A percentile compares a stretch with the other conserved stretches of the same genome.
phyloP scores from a whole-genome alignment of 179 eudicot genomes.

The Beta macrorhiza region DNA sequence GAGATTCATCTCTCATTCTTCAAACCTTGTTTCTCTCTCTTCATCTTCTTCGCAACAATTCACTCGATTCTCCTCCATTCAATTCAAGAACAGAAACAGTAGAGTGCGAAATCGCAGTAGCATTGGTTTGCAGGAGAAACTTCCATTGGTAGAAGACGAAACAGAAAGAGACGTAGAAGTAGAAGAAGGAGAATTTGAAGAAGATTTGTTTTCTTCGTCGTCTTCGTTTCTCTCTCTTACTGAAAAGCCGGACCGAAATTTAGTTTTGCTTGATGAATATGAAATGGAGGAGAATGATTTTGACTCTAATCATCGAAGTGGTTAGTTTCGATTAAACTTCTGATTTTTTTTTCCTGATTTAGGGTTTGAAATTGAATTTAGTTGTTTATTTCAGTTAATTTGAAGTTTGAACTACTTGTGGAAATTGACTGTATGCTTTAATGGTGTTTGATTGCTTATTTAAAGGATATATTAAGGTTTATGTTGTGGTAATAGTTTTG shows the following conservation, averaged over 20 bases:
- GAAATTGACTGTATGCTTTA: no score
- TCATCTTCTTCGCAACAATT: slow-evolving; percentile 6
- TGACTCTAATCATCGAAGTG: slow-evolving; percentile 70
- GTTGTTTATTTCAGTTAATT: neutral
- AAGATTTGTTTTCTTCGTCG: slow-evolving; percentile 26
- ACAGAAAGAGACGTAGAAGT: slow-evolving; percentile 13
- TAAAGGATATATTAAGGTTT: no score
- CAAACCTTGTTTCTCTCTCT: slow-evolving; percentile 8
- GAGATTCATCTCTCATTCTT: slow-evolving; percentile 18
- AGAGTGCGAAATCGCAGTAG: slow-evolving; percentile 7
- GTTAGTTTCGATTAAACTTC: slow-evolving; percentile 29
- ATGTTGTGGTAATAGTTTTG: no score
- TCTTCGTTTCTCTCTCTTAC: slow-evolving; percentile 57
- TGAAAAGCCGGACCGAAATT: slow-evolving; percentile 72
- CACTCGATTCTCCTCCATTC: slow-evolving; percentile 9
- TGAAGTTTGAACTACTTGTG: neutral
- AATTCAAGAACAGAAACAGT: slow-evolving; percentile 3
- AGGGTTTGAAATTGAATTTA: neutral
- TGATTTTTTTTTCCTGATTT: neutral
- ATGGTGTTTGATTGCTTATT: no score
- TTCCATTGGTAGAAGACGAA: slow-evolving; percentile 6
- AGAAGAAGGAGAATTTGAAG: slow-evolving; percentile 33
- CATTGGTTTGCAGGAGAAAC: slow-evolving; percentile 12
- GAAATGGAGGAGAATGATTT: slow-evolving; percentile 78
- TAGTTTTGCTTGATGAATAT: slow-evolving; percentile 80